phyloP scores from a whole-genome alignment of 1,284 basidiomycete species.

The Ceratorhiza oryzae-sativae region DNA sequence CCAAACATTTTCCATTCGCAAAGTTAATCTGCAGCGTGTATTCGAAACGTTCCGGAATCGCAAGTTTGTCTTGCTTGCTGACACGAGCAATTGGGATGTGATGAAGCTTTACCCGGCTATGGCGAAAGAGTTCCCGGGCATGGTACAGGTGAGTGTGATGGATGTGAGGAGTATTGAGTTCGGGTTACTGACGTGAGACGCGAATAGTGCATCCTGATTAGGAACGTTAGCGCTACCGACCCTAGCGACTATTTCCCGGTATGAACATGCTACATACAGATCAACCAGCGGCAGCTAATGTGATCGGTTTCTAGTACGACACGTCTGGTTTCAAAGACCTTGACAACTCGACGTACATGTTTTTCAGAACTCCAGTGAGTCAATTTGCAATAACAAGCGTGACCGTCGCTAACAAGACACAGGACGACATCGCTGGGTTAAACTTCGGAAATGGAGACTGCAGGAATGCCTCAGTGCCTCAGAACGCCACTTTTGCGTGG shows the following conservation, averaged over 20 bases:
- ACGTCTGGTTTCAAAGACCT: slow-evolving; percentile 42
- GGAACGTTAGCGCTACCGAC: slow-evolving; percentile 44
- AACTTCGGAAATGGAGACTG: slow-evolving; percentile 43
- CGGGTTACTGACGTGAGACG: not conserved
- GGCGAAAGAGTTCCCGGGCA: slow-evolving; percentile 40
- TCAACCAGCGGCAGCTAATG: not conserved
- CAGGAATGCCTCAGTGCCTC: slow-evolving; percentile 42
- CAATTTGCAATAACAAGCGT: not conserved
- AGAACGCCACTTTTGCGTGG: slow-evolving; percentile 44
- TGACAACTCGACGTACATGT: slow-evolving; percentile 42
- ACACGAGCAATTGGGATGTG: slow-evolving; percentile 41
- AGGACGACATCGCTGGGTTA: slow-evolving; percentile 43
- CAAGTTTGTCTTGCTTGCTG: slow-evolving; percentile 43
- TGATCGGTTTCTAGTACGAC: slow-evolving; percentile 32
- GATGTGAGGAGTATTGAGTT: not conserved
- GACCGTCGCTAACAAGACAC: not conserved
- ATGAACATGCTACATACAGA: not conserved
- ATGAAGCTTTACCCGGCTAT: slow-evolving; percentile 43
- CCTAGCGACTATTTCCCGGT: slow-evolving; percentile 40
- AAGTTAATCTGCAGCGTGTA: slow-evolving; percentile 39
- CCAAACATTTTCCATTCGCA: slow-evolving; percentile 40
- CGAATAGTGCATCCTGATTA: slow-evolving; percentile 41
- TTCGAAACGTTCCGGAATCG: slow-evolving; percentile 42
- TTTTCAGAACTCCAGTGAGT: slow-evolving; percentile 44
- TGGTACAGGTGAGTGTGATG: slow-evolving; percentile 28